Percentiles rank a stretch among this genome's conserved stretches.
Conservation (phyloP, 495 filamentous ascomycete genomes). For the Aspergillus carlsbadensis region DNA sequence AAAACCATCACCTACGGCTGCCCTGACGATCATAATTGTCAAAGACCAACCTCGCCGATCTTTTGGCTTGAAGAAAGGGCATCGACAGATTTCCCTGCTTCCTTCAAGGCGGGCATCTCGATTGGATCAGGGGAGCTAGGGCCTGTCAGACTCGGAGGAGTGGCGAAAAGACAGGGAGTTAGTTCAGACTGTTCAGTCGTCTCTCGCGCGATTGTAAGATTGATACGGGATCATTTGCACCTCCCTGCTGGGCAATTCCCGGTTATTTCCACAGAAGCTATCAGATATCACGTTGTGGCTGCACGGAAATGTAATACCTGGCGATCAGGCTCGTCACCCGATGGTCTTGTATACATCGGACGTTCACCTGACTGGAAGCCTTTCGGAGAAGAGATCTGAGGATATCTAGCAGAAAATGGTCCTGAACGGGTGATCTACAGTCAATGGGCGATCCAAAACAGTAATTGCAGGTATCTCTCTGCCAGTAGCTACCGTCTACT, state of each 20-base stretch:
- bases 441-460: slow-evolving; percentile 1
- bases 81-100: neutral
- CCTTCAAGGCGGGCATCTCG: neutral
- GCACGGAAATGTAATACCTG: no score
- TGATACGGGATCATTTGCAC: neutral
- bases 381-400: no score
- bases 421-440: slow-evolving; percentile 3
- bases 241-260: no score
- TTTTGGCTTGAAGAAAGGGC: no score
- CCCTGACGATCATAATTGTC: neutral
- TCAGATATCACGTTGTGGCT: no score
- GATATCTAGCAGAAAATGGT: neutral
- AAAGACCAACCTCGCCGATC: no score
- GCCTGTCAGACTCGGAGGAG: neutral
- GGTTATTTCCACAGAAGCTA: no score
- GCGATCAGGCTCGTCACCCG: no score
- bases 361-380: no score
- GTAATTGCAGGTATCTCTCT: neutral
- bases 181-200: neutral
- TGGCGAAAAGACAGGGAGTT: slow-evolving; percentile 5
- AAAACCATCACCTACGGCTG: neutral
- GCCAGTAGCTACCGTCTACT: no score
- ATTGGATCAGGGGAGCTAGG: neutral
- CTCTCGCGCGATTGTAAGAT: neutral
- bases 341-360: no score